Evolutionary conservation across 2,329 filamentous ascomycete genomes (phyloP).

Genomic region (Fusarium sp.): DNA sequence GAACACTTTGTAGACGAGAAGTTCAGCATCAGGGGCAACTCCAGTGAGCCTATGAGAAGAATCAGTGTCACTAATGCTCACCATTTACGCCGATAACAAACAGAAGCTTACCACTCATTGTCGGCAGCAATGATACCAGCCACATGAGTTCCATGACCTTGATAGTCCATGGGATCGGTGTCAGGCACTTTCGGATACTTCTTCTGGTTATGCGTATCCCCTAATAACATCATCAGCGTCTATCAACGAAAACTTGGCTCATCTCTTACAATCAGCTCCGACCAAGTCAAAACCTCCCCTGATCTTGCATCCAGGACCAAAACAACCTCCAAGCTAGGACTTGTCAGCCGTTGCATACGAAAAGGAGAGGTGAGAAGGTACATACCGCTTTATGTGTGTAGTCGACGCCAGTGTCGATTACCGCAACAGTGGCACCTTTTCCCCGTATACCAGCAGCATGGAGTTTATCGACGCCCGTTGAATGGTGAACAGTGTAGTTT

Average conservation of each 20-base stretch:
- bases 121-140: slow-evolving; percentile 62
- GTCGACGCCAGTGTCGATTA: slow-evolving; percentile 54
- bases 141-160: slow-evolving; percentile 54
- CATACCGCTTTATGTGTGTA: slow-evolving; percentile 52
- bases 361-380: not conserved
- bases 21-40: slow-evolving; percentile 56
- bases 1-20: slow-evolving; percentile 58
- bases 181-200: slow-evolving; percentile 47
- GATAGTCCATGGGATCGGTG: slow-evolving; percentile 48
- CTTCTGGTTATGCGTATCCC: slow-evolving; percentile 46
- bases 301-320: slow-evolving; percentile 52
- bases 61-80: not conserved
- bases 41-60: slow-evolving; percentile 50
- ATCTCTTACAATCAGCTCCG: slow-evolving; percentile 43
- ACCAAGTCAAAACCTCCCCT: slow-evolving; percentile 53
- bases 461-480: slow-evolving; percentile 53
- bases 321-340: slow-evolving; percentile 51
- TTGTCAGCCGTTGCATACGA: not conserved
- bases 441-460: slow-evolving; percentile 52
- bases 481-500: slow-evolving; percentile 51
- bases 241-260: not conserved
- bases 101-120: slow-evolving; percentile 44
- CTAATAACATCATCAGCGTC: slow-evolving; percentile 32
- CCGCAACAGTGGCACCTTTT: slow-evolving; percentile 51
- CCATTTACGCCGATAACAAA: not conserved